These are phyloP conservation scores for Chimonanthus praecox DNA, from an alignment of 164 flowering plant genomes.

Conservation along the genomic window DNA sequence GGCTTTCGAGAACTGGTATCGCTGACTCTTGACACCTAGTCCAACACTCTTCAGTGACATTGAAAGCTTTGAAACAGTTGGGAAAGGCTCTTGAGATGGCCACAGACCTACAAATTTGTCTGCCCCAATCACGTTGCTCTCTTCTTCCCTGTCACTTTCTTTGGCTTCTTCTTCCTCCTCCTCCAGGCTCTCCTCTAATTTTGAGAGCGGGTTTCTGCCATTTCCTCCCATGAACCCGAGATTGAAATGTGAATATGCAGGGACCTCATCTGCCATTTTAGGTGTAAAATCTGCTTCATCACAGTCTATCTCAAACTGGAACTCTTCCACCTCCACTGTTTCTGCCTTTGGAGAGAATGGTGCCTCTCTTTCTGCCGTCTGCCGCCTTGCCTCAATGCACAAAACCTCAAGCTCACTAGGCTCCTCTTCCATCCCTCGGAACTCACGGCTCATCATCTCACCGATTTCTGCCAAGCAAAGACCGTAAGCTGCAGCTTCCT, in stretches of 20 bases:
- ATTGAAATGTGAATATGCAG: slow-evolving; percentile 9
- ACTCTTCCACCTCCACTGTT: slow-evolving; percentile 28
- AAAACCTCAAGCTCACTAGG: slow-evolving; percentile 62
- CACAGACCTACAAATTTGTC: slow-evolving; percentile 7
- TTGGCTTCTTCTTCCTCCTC: slow-evolving; percentile 20
- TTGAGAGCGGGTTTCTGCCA: slow-evolving; percentile 30
- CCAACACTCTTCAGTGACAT: slow-evolving; percentile 49
- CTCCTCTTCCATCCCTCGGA: slow-evolving; percentile 40
- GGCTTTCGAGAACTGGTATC: slow-evolving; percentile 16
- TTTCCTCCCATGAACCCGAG: slow-evolving; percentile 19
- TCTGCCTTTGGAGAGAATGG: slow-evolving; percentile 9
- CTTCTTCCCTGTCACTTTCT: slow-evolving; percentile 17
- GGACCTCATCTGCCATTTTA: slow-evolving; percentile 17
- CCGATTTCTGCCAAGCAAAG: slow-evolving; percentile 62
- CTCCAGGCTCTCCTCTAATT: slow-evolving; percentile 38
- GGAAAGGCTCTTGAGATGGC: slow-evolving; percentile 12
- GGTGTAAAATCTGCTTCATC: slow-evolving; percentile 26
- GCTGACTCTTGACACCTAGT: slow-evolving; percentile 45
- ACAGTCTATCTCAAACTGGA: slow-evolving; percentile 40
- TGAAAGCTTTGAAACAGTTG: slow-evolving; percentile 51
- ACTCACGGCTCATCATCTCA: slow-evolving; percentile 69
- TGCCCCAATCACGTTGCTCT: background rate
- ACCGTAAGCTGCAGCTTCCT: slow-evolving; percentile 54
- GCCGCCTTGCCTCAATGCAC: slow-evolving; percentile 48
- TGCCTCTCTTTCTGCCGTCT: slow-evolving; percentile 20